Base-by-base conservation (phyloP, 1,284 basidiomycete species). In the Sparassis latifolia region DNA sequence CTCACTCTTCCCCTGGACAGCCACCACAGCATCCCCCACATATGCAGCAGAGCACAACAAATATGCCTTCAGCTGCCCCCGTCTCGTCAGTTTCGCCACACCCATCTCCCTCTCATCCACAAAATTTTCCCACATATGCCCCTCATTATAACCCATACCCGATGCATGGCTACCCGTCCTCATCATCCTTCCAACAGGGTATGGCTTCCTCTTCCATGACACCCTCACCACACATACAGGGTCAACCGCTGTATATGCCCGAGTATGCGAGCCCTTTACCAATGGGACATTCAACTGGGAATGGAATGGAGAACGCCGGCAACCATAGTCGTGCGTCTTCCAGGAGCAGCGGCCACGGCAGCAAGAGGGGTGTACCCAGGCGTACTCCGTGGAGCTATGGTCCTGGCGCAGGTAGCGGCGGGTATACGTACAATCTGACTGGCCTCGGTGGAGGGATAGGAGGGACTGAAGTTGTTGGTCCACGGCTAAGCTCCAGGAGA, bases 371-470 rank as follows among this genome's bases (percentile, higher is more conserved):
- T 62, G 64, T 40, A 58, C 54, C 12, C 52, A 53, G 4, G 72
- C 69, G 49, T 62, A 68, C 10, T 64, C 68, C 48, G 67, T 87
- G 85, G 84, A 86, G 77, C 58, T 86, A 79, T 62, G 84, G 84
- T 4, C 80, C 86, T 54, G 82, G 84, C 5, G 63, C 78, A 37
- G 71, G 77, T 32, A 67, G 70, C 56, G 70, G 75, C 46, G 72
- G 76, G 42, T 67, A 63, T 52, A 63, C 60, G 53, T 59, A 54
- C 51, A 61, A 50, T 49, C 37, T 55, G 40, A 20, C 77, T 60
- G 82, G 81, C 12, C 77, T 82, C 51, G 79, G 82, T 7, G 64
- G 78, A 35, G 71, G 63, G 44, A 58, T 63, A 33, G 71, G 70
- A 2, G 76, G 52, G 3, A 59, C 49, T 31, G 69, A 84, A 46